Base-by-base conservation (phyloP, 352 stramenopile genomes). In the Phytophthora pistaciae region DNA sequence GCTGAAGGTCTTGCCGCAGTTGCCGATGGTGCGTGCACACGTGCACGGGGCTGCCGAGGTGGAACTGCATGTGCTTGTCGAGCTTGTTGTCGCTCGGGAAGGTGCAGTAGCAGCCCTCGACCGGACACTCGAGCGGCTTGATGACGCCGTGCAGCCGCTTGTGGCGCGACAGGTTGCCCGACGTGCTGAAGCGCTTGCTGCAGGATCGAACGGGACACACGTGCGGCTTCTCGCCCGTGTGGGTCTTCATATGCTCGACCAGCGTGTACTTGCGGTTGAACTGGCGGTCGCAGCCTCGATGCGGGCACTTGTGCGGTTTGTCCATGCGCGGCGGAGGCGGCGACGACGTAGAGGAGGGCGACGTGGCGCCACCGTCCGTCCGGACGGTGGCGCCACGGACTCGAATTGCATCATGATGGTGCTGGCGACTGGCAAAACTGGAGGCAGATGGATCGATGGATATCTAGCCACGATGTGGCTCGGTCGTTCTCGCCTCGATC, bases 1-100 rank as follows among this genome's bases (percentile, higher is more conserved):
- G 71, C 77, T 89, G 64, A 87, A 89, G 33, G 82, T 87, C 64
- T 89, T 89, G 61, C 80, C 81, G 57, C 81, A 89, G 2, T 61
- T 64, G 13, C 46, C 60, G 33, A 82, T 66, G 7, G 62, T 71
- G 57, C 79, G 62, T 71, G 57, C 79, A 84, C 21, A 81, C 77
- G 53, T 83, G 73, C 29, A 84, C 79, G 40, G 70, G 72, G 54
- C 69, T 75, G 31, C 81, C 81, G 7, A 79, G 48, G 50, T 87
- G 80, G 53, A 74, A 84, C 71, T 83, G 78, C 75, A 84, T 84
- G 68, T 87, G 79, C 57, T 84, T 82, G 25, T 77, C 75, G 46
- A 82, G 67, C 64, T 82, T 82, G 71, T 72, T 77, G 71, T 75
- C 68, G 67, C 72, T 82, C 18, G 71, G 33, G 48, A 82, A 82